Evolutionary conservation across 2,329 filamentous ascomycete species (phyloP).

Genomic region (Bertia moriformis): DNA sequence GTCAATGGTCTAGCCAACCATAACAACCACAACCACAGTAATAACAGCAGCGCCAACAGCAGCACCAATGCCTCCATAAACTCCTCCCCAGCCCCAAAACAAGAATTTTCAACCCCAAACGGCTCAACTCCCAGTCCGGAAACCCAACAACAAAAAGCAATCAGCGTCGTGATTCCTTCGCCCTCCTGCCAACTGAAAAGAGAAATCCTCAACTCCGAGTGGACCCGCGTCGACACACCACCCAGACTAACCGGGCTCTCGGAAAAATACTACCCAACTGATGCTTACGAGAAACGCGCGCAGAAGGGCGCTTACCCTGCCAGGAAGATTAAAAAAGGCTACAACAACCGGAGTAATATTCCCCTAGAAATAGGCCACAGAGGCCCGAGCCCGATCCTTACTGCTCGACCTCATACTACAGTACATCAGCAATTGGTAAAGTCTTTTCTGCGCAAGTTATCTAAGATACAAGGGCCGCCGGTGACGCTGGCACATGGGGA

Average conservation of each 20-base stretch:
- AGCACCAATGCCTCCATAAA: not conserved
- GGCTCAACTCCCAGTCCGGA: not conserved
- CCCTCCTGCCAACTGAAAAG: not conserved
- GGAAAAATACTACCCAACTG: conserved; percentile 8
- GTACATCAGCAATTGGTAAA: not conserved
- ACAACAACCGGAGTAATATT: conserved; percentile 7
- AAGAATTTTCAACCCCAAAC: not conserved
- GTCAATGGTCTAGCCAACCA: not conserved
- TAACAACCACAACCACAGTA: not conserved
- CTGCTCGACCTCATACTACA: not conserved
- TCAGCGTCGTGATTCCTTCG: not conserved
- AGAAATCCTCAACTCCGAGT: not conserved
- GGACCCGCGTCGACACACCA: not conserved
- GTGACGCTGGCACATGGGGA: conserved; percentile 9
- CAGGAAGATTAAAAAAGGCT: conserved; percentile 10
- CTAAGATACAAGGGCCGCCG: conserved; percentile 6
- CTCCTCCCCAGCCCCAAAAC: not conserved
- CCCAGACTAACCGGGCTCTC: conserved; percentile 7
- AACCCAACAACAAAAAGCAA: not conserved
- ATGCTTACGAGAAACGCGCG: conserved; percentile 8
- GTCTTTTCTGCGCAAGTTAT: not conserved
- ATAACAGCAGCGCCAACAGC: not conserved
- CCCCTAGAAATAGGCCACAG: not conserved
- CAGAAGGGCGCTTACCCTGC: conserved; percentile 8
- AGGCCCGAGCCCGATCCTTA: not conserved